A percentile compares a stretch with the other conserved stretches of the same genome.
These are phyloP conservation scores for Pharus latifolius DNA, from an alignment of 176 grass and related monocot species.

Conservation along the genomic window DNA sequence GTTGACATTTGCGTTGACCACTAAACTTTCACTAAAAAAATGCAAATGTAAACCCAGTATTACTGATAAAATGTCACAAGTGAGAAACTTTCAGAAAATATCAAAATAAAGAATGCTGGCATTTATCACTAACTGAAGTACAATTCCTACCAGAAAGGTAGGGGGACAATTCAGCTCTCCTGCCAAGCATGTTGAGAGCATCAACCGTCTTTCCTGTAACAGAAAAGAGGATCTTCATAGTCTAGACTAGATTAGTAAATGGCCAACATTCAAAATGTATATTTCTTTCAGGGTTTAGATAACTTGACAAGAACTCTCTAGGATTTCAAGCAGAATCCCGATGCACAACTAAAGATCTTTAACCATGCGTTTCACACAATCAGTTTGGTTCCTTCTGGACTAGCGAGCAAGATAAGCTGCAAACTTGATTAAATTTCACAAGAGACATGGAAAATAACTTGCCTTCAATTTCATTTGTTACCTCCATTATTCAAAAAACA, in stretches of 20 bases:
- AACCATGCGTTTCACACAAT: too few relatives aligned
- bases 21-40: background rate
- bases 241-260: background rate
- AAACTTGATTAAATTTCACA: too few relatives aligned
- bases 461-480: too few relatives aligned
- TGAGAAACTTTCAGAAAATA: background rate
- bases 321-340: too few relatives aligned
- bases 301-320: too few relatives aligned
- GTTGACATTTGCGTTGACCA: background rate
- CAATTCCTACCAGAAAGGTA: background rate
- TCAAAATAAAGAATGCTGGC: background rate
- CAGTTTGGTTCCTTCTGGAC: too few relatives aligned
- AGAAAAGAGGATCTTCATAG: background rate
- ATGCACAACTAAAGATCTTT: too few relatives aligned
- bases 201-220: slow-evolving; percentile 20
- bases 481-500: too few relatives aligned
- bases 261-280: background rate
- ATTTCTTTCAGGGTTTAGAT: background rate
- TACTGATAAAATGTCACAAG: background rate
- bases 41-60: background rate
- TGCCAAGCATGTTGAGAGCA: slow-evolving; percentile 1
- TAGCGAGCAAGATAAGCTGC: too few relatives aligned
- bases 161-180: background rate
- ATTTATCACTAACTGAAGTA: background rate
- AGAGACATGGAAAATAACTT: too few relatives aligned